These are phyloP conservation scores for Thalassiosira livingstoniorum DNA, from an alignment of 352 stramenopile genomes.

Conservation along the genomic window DNA sequence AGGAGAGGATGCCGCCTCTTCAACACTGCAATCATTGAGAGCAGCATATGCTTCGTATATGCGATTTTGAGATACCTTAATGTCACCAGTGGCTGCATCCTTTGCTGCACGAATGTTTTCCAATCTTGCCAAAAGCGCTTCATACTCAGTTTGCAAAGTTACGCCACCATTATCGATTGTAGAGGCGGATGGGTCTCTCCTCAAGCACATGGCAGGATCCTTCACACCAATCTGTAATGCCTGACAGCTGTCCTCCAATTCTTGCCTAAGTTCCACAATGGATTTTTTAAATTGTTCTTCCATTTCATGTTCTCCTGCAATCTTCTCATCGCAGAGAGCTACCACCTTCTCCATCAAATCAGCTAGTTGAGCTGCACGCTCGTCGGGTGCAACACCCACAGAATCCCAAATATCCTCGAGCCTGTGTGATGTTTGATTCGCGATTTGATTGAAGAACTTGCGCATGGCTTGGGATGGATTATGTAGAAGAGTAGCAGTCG, in stretches of 20 bases:
- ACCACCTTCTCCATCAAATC: slow-evolving; percentile 71
- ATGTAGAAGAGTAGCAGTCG: slow-evolving; percentile 11
- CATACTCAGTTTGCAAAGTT: slow-evolving; percentile 46
- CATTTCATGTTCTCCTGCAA: slow-evolving; percentile 73
- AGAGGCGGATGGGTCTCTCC: slow-evolving; percentile 1
- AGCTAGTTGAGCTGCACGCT: slow-evolving; percentile 74
- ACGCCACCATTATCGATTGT: neutral
- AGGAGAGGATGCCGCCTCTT: slow-evolving; percentile 4
- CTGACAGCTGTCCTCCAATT: slow-evolving; percentile 58
- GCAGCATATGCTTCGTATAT: slow-evolving; percentile 72
- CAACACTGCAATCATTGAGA: slow-evolving; percentile 36
- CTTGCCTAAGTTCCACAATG: slow-evolving; percentile 67
- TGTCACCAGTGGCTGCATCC: slow-evolving; percentile 54
- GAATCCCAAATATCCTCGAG: slow-evolving; percentile 80
- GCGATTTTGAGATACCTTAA: slow-evolving; percentile 54
- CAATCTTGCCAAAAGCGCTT: slow-evolving; percentile 47
- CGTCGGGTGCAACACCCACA: slow-evolving; percentile 77
- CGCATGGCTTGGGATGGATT: slow-evolving; percentile 44
- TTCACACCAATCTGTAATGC: slow-evolving; percentile 58
- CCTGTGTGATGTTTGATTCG: slow-evolving; percentile 61
- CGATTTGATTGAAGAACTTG: slow-evolving; percentile 44
- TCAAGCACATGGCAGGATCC: slow-evolving; percentile 19
- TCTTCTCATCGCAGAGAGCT: slow-evolving; percentile 75
- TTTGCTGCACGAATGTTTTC: slow-evolving; percentile 60
- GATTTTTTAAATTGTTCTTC: slow-evolving; percentile 77